phyloP scores from a whole-genome alignment of 75 land plant species.

The Chamaecyparis obtusa region DNA sequence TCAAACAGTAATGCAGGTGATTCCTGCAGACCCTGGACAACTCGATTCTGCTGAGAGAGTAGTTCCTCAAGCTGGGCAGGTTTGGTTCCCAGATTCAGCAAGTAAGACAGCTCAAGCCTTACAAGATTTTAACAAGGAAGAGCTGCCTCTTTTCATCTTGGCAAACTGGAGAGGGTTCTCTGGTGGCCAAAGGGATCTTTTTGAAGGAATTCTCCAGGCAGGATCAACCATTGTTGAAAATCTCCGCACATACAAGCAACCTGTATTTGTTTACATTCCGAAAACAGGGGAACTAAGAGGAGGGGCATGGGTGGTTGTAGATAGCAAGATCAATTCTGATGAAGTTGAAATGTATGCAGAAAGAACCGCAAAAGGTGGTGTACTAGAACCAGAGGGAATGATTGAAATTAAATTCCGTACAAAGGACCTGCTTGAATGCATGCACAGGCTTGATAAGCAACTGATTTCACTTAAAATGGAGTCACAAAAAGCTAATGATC shows the following conservation, averaged over 20 bases:
- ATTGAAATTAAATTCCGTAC: slow-evolving; percentile 92
- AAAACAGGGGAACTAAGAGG: slow-evolving; percentile 95
- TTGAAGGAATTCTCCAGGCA: slow-evolving; percentile 97
- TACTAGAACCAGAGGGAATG: slow-evolving; percentile 97
- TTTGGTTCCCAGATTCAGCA: slow-evolving; percentile 99
- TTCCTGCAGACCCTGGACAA: slow-evolving; percentile 99
- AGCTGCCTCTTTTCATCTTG: slow-evolving; percentile 92
- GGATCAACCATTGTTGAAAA: slow-evolving; percentile 98
- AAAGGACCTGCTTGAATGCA: slow-evolving; percentile 83
- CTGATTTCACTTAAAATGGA: slow-evolving; percentile 49
- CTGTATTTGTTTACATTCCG: slow-evolving; percentile 94
- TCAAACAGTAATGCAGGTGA: slow-evolving; percentile 92
- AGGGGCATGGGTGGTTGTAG: slow-evolving; percentile 99
- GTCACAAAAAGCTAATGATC: slow-evolving; percentile 39
- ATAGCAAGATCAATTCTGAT: slow-evolving; percentile 89
- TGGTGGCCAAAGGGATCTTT: slow-evolving; percentile 95
- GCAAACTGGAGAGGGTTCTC: slow-evolving; percentile 99
- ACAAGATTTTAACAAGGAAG: slow-evolving; percentile 92
- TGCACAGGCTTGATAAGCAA: slow-evolving; percentile 81
- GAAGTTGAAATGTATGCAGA: slow-evolving; percentile 99
- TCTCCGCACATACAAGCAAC: slow-evolving; percentile 86
- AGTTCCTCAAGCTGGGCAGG: slow-evolving; percentile 99
- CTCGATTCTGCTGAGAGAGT: slow-evolving; percentile 94
- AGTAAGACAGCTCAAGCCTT: slow-evolving; percentile 91
- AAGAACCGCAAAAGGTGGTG: slow-evolving; percentile 83